Base-by-base conservation (phyloP, 345 rosid species). In the Bruguiera gymnorhiza region DNA sequence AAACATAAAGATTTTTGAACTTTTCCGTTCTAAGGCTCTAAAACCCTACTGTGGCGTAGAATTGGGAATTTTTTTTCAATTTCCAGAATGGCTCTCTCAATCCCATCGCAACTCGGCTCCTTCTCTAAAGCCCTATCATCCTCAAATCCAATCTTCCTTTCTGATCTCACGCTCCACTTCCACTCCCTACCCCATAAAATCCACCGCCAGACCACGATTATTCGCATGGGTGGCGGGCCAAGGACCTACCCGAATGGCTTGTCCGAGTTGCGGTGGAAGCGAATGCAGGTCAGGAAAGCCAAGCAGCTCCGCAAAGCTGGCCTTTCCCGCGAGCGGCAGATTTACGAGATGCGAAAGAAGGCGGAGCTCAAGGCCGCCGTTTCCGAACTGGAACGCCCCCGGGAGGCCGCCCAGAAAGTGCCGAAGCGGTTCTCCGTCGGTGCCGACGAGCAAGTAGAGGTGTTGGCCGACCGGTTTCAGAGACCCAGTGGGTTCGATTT, bases 181-280 rank as follows among this genome's bases (percentile, higher is more conserved):
- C 55, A 79, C 83, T 1, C 53, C 63, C 46, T 83, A 83, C 70
- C 74, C 84, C 23, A 71, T 69, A 0, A 63, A 26, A 5, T 52
- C 43, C 75, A 8, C 76, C 59, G 69, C 24, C 72, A 67, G 63
- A 31, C 81, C 31, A 73, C 86, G 7, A 24, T 80, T 15, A 88
- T 95, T 70, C 89, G 96, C 27, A 89, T 90, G 97, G 97, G 97
- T 65, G 97, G 93, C 8, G 92, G 92, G 54, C 97, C 96, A 24
- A 75, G 96, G 46, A 95, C 97, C 6, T 95, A 66, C 65, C 97
- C 94, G 0, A 97, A 94, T 36, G 97, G 97, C 0, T 91, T 92
- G 0, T 87, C 96, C 8, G 90, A 88, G 77, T 95, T 97, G 97
- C 94, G 86, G 34, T 95, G 97, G 97, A 95, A 87, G 76, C 86